Conservation (phyloP, 352 stramenopile species). For the Pythium utonaiense region DNA sequence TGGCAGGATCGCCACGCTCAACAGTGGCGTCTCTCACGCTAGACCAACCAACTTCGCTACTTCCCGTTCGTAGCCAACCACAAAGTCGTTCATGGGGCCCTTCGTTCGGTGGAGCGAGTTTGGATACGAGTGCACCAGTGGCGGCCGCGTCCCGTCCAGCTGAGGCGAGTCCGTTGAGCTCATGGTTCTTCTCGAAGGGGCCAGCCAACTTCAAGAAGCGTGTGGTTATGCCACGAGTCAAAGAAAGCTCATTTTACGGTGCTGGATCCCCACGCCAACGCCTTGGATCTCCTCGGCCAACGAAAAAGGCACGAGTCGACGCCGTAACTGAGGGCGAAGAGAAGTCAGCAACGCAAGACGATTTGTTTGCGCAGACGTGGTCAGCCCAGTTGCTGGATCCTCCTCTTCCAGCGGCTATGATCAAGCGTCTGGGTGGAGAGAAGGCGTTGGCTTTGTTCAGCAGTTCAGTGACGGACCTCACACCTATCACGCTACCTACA, state of each 20-base stretch:
- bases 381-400: constrained; percentile 45
- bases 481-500: neutral
- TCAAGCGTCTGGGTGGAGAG: constrained; percentile 21
- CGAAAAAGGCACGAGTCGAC: constrained; percentile 14
- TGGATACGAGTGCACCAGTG: neutral
- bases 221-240: constrained; percentile 35
- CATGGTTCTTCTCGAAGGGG: constrained; percentile 62
- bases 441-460: constrained; percentile 6
- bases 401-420: constrained; percentile 31
- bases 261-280: constrained; percentile 12
- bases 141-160: neutral
- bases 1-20: constrained; percentile 7
- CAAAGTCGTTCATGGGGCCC: constrained; percentile 38
- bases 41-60: neutral
- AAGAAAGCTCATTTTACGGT: neutral
- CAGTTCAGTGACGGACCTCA: neutral
- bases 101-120: constrained; percentile 33
- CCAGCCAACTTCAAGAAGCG: constrained; percentile 59
- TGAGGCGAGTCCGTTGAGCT: constrained; percentile 44
- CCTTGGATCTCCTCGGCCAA: constrained; percentile 13
- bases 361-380: constrained; percentile 56
- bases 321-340: neutral
- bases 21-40: constrained; percentile 7
- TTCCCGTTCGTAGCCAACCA: neutral
- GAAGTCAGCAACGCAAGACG: constrained; percentile 14